These are phyloP conservation scores for Cenchrus fungigraminus DNA, from an alignment of 176 grass and related monocot species.

Conservation along the genomic window DNA sequence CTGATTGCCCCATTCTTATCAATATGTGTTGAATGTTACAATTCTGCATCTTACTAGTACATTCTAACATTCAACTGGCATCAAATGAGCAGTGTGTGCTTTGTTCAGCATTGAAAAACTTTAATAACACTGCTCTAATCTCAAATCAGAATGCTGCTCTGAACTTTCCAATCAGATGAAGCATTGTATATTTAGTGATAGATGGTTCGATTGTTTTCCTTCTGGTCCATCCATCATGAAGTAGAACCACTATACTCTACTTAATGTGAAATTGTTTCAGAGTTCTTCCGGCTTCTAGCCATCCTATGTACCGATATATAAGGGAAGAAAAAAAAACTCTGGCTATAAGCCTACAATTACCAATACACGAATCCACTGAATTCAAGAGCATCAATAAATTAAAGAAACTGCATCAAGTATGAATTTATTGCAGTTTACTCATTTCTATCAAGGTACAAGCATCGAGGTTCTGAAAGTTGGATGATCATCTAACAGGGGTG, in stretches of 20 bases:
- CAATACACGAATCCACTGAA: neutral
- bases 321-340: neutral
- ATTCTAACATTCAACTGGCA: neutral
- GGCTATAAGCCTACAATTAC: neutral
- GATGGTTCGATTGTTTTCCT: neutral
- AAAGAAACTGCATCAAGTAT: neutral
- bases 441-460: neutral
- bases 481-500: neutral
- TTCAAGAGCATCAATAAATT: constrained; percentile 13
- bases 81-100: neutral
- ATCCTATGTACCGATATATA: neutral
- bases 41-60: neutral
- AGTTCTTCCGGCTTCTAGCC: neutral
- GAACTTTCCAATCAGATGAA: constrained; percentile 3
- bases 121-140: neutral
- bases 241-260: neutral
- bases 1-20: neutral
- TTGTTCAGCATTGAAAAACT: constrained; percentile 3
- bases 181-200: neutral
- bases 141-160: neutral
- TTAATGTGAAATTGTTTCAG: neutral
- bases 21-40: neutral
- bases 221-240: neutral
- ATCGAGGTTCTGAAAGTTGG: neutral
- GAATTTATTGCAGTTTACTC: neutral